Percentiles rank a stretch among this genome's conserved stretches.
Conservation (phyloP, 2,329 filamentous ascomycete species). For the Purpureocillium takamizusanense region DNA sequence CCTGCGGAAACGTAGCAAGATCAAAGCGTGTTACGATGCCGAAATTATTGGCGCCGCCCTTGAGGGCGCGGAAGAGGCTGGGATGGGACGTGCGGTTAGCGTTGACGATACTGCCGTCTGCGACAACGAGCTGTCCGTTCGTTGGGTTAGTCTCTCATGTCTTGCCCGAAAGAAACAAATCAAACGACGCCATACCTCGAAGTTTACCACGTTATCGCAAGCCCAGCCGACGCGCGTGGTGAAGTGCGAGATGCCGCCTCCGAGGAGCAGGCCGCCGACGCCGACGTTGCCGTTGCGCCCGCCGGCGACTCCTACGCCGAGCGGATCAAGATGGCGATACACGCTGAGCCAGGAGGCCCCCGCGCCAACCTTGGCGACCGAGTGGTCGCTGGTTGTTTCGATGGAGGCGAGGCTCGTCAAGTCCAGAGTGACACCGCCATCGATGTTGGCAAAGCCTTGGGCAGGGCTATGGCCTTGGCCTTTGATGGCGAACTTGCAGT, state of each 20-base stretch:
- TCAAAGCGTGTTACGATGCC: constrained; percentile 24
- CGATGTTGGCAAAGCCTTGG: constrained; percentile 30
- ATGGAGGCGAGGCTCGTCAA: constrained; percentile 29
- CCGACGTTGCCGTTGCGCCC: constrained; percentile 30
- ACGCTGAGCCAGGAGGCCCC: constrained; percentile 36
- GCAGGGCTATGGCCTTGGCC: constrained; percentile 43
- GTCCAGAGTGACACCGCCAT: constrained; percentile 31
- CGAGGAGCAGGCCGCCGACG: constrained; percentile 34
- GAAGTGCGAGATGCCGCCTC: constrained; percentile 41
- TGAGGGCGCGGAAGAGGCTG: constrained; percentile 35
- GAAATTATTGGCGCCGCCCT: constrained; percentile 34
- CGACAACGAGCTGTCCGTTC: constrained; percentile 16
- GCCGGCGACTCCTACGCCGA: constrained; percentile 27
- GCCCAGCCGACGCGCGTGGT: constrained; percentile 30
- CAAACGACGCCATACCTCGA: no score
- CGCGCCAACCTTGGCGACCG: constrained; percentile 28
- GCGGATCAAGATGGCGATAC: constrained; percentile 26
- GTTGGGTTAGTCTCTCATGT: no score
- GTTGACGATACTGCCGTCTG: constrained; percentile 32
- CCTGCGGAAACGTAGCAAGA: constrained; percentile 16
- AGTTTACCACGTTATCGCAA: constrained; percentile 35
- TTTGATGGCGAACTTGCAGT: constrained; percentile 34
- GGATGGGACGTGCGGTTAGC: constrained; percentile 17
- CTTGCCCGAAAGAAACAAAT: no score
- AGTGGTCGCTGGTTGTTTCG: constrained; percentile 19